Conservation (phyloP, 345 rosid genomes). For the Hibiscus trionum region DNA sequence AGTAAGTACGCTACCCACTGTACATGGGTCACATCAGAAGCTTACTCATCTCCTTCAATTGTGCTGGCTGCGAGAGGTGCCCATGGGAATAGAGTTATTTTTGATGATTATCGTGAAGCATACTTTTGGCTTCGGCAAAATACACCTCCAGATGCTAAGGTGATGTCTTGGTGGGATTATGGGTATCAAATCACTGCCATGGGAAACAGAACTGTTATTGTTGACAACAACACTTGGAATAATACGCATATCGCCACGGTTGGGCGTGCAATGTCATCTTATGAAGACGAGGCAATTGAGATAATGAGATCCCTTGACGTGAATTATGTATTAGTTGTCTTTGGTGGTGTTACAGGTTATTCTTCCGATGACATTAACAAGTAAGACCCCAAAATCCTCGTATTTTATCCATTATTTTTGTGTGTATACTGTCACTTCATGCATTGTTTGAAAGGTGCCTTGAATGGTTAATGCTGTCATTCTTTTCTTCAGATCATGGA, state of each 20-base stretch:
- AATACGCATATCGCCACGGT: slow-evolving; percentile 98
- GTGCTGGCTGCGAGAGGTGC: slow-evolving; percentile 99
- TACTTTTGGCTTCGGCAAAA: slow-evolving; percentile 97
- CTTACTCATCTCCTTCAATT: slow-evolving; percentile 86
- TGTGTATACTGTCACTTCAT: background rate
- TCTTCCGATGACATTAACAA: slow-evolving; percentile 98
- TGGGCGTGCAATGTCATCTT: slow-evolving; percentile 98
- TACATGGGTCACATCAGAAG: slow-evolving; percentile 43
- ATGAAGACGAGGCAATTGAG: slow-evolving; percentile 91
- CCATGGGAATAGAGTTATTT: slow-evolving; percentile 82
- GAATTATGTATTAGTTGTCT: slow-evolving; percentile 87
- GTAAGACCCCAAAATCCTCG: slow-evolving; percentile 34
- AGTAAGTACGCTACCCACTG: slow-evolving; percentile 86
- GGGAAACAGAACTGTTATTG: slow-evolving; percentile 98
- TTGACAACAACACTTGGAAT: slow-evolving; percentile 98
- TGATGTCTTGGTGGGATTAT: slow-evolving; percentile 99
- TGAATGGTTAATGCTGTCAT: background rate
- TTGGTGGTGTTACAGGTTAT: slow-evolving; percentile 97
- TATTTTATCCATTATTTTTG: background rate
- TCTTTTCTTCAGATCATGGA: background rate
- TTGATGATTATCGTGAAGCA: slow-evolving; percentile 98
- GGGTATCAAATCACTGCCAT: slow-evolving; percentile 98
- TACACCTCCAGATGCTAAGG: slow-evolving; percentile 90
- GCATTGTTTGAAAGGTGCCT: background rate
- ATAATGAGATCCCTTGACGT: slow-evolving; percentile 97